These are phyloP conservation scores for Dictyostelium firmibasis DNA, from an alignment of 78 protist genomes.

Conservation along the genomic window DNA sequence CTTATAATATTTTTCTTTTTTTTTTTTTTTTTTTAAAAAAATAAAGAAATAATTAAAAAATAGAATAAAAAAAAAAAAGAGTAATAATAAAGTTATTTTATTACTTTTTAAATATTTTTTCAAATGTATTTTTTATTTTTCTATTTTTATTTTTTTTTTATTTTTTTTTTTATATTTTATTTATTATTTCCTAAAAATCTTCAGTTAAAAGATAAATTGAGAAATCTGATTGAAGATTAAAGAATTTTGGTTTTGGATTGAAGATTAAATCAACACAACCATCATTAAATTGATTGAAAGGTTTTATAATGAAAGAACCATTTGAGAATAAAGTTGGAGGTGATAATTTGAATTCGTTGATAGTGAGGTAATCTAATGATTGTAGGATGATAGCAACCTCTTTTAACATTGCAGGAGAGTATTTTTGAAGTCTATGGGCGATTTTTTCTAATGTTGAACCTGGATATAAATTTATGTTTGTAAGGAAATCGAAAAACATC, in stretches of 20 bases:
- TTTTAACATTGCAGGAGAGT: not conserved
- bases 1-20: not conserved
- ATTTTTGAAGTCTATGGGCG: not conserved
- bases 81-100: too few relatives aligned
- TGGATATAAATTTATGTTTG: not conserved
- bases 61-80: too few relatives aligned
- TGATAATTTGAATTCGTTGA: not conserved
- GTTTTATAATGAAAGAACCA: not conserved
- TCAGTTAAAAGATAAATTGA: not conserved
- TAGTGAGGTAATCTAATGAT: not conserved
- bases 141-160: not conserved
- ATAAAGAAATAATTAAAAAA: too few relatives aligned
- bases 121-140: too few relatives aligned
- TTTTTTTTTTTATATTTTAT: not conserved
- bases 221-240: slow-evolving; percentile 12
- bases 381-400: not conserved
- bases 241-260: not conserved
- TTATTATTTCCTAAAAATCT: not conserved
- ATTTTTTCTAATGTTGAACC: slow-evolving; percentile 3
- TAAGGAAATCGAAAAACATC: not conserved
- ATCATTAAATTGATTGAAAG: not conserved
- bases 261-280: not conserved
- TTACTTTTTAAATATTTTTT: too few relatives aligned
- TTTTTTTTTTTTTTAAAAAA: too few relatives aligned
- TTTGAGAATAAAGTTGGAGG: slow-evolving; percentile 8